Evolutionary conservation across 208 protist species (phyloP), one percentile per base, ranked within the genome.

Genomic region (Wallacemonas sp.): DNA sequence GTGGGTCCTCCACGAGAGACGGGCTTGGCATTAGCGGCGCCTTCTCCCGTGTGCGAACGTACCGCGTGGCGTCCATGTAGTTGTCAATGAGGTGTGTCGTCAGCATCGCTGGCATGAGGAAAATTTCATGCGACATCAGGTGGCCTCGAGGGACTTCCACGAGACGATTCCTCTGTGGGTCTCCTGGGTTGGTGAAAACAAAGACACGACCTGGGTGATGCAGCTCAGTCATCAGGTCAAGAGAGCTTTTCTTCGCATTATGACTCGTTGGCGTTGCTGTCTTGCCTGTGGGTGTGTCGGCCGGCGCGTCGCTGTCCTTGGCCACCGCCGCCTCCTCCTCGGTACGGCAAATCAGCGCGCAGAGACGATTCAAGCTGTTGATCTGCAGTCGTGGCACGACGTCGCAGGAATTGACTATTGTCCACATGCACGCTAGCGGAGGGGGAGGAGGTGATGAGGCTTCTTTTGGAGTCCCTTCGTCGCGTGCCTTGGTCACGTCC

Each of bases 321-420:
- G 33, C 26, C 27, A 30, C 24, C 19, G 11, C 22, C 5, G 9
- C 22, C 31, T 51, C 34, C 47, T 44, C 15, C 62, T 36, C 22
- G 2, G 15, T 49, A 8, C 33, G 26, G 53, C 53, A 54, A 31
- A 75, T 1, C 24, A 39, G n/a, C 21, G 56, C 33, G 41, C 64
- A 69, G 5, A 79, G 66, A 14, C 84, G 80, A 62, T 91, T 79
- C 26, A 91, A 47, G 3, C 73, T 81, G 62, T 91, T 91, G 22
- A 91, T 39, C 70, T 91, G 84, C 51, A 91, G 65, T 4, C 84
- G 80, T 8, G 73, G 72, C 39, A 91, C 79, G 26, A 71, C 71
- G 62, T 88, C 84, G 33, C 66, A 78, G 21, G 78, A 78, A 47
- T 73, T 82, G 22, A 91, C 79, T 33, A 88, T 62, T 55, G 38